Percentiles rank a stretch among this genome's conserved stretches.
Evolutionary conservation across 129 eudicot species (phyloP).

Genomic region (Silybum marianum): DNA sequence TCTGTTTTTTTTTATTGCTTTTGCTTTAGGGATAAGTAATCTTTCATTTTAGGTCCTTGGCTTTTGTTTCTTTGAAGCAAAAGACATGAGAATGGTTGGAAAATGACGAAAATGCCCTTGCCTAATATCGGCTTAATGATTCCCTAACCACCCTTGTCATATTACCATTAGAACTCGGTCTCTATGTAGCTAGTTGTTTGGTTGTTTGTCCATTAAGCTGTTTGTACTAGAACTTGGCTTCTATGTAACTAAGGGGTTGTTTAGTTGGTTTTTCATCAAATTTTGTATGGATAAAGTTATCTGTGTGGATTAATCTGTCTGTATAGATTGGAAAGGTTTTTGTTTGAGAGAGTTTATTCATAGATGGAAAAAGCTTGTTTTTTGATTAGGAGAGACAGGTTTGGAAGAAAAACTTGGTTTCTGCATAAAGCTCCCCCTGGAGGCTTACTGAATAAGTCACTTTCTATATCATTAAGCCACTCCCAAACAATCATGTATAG

Average conservation of each 20-base stretch:
- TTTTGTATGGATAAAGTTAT: background rate
- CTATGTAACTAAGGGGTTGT: background rate
- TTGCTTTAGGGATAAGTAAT: constrained; percentile 21
- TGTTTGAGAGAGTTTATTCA: no score
- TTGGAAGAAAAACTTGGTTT: background rate
- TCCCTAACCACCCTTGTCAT: background rate
- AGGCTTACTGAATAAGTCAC: no score
- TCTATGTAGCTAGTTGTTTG: no score
- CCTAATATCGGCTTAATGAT: background rate
- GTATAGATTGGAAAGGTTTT: background rate
- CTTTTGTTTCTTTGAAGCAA: constrained; percentile 18
- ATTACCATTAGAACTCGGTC: background rate
- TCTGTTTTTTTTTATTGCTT: constrained; percentile 12
- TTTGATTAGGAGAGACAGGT: no score
- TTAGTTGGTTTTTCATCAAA: background rate
- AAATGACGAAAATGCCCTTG: constrained; percentile 2
- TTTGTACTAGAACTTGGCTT: no score
- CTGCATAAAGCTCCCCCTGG: background rate
- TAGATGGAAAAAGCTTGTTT: no score
- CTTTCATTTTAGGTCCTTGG: constrained; percentile 11
- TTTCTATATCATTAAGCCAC: no score
- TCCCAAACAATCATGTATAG: no score
- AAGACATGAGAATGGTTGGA: background rate
- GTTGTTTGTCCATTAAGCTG: no score
- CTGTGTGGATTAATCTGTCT: background rate